Conservation (phyloP, 495 filamentous ascomycete species). For the Peziza echinospora region DNA sequence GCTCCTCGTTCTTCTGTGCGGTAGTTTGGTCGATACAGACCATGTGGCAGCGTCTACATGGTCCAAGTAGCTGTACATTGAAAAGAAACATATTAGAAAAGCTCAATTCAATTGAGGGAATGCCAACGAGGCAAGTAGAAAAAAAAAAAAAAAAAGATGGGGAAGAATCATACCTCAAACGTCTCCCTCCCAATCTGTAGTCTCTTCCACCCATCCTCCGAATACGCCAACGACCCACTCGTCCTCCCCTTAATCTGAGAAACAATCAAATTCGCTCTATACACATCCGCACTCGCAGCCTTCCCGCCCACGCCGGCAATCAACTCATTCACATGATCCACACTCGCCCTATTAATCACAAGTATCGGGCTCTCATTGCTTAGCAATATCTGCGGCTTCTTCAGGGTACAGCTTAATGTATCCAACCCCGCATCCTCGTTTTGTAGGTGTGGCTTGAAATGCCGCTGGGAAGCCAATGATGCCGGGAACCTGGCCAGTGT, state of each 20-base stretch:
- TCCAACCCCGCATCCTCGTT: constrained; percentile 16
- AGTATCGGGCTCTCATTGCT: constrained; percentile 89
- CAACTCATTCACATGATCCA: constrained; percentile 49
- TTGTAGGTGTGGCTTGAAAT: constrained; percentile 31
- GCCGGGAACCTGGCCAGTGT: constrained; percentile 60
- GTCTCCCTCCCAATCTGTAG: constrained; percentile 15
- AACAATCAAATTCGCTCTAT: constrained; percentile 71
- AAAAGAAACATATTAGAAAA: constrained; percentile 1
- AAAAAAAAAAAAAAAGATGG: background rate
- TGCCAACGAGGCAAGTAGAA: background rate
- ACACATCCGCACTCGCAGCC: constrained; percentile 44
- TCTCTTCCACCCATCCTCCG: constrained; percentile 15
- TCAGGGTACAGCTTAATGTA: constrained; percentile 5
- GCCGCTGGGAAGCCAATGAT: constrained; percentile 31
- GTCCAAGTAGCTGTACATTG: constrained; percentile 48
- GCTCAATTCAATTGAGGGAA: background rate
- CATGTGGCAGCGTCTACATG: constrained; percentile 84
- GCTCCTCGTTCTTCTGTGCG: constrained; percentile 56
- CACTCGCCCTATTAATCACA: constrained; percentile 54
- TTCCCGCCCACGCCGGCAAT: constrained; percentile 38
- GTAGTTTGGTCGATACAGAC: constrained; percentile 79
- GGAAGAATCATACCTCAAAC: constrained; percentile 9
- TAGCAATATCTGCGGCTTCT: constrained; percentile 41
- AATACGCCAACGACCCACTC: constrained; percentile 3
- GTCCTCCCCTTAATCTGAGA: constrained; percentile 14